Base-by-base conservation (phyloP, 2,329 filamentous ascomycete genomes). In the Fusarium sororula region DNA sequence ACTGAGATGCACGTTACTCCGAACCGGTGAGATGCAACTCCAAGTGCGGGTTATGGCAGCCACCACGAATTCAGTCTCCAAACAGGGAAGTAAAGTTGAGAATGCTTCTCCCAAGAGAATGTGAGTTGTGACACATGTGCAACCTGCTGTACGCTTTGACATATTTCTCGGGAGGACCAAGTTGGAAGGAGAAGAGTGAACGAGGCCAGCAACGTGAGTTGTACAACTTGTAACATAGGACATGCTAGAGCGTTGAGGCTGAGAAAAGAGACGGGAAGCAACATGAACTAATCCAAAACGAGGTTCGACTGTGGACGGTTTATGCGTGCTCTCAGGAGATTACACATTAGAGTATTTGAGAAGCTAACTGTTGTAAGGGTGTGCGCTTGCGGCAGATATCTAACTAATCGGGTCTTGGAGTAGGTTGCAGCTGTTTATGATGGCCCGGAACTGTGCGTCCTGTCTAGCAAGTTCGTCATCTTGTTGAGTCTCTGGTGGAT, bases 371-470 rank as follows among this genome's bases (percentile, higher is more conserved):
- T 58, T 66, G 63, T 53, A 53, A 65, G 51, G 58, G 66, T 57
- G 45, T 61, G 72, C 56, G 45, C 54, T 71, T 58, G 51, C 20
- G 41, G 67, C 32, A 48, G 41, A 54, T 45, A 24, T 66, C 45
- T 70, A 64, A 53, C 65, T 72, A 50, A 65, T 44, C 15, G 63
- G 48, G 13, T 80, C 68, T 51, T 76, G 74, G 18, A 80, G 66
- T 3, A 74, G 80, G 20, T 81, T 81, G 70, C 85, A 83, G 68
- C 84, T 85, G 59, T 84, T 82, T 55, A 87, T 81, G 69, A 87
- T 82, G 51, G 83, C 80, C 79, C 84, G 83, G 18, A 87, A 79
- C 68, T 85, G 83, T 45, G 84, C 81, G 63, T 86, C 85, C 68
- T 87, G 85, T 62, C 81, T 83, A 7, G 65, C 68, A 42, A 78